Base-by-base conservation (phyloP, 768 basidiomycete species). In the Tulasnella sp. region DNA sequence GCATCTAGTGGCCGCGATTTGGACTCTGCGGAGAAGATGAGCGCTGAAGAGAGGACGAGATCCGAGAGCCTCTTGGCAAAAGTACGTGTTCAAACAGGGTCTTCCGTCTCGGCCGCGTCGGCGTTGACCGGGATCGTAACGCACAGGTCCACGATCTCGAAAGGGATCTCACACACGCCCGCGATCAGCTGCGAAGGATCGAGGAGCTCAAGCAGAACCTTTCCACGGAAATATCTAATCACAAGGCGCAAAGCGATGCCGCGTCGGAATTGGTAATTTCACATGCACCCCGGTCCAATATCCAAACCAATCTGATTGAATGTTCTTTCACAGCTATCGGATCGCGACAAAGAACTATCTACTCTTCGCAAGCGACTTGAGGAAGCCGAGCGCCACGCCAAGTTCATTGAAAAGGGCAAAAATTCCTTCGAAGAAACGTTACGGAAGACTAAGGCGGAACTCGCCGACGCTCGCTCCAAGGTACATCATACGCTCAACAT, bases 401-500 rank as follows among this genome's bases (percentile, higher is more conserved):
- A 58, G 34, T 25, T 38, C 31, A 31, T 74, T 19, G 73, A 74
- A 67, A 38, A 42, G 52, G 52, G 36, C 25, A 58, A 54, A 38
- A 58, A 15, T 9, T 34, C 52, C 29, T 52, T 74, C 19, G 58
- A 54, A 42, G 49, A 74, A n/a, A 38, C 52, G n/a, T 19, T 74
- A 22, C 42, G 54, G 14, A 52, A 74, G 73, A 67, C 73, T 19
- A 54, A 74, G 73, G 36, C 73, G 45, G 73, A 74, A 38, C 73
- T 74, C 31, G 54, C 49, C 19, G 73, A 74, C 36, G 73, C 73
- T 74, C 52, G 45, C 36, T 38, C 45, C n/a, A 74, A 74, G 73
- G 73, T 67, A 58, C 29, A 37, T 52, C 52, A 37, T 17, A 72
- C 31, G 72, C 17, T 15, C 69, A 70, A 19, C 40, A 25, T n/a